phyloP scores from a whole-genome alignment of 2,329 filamentous ascomycete species.

The Colletotrichum costaricense region DNA sequence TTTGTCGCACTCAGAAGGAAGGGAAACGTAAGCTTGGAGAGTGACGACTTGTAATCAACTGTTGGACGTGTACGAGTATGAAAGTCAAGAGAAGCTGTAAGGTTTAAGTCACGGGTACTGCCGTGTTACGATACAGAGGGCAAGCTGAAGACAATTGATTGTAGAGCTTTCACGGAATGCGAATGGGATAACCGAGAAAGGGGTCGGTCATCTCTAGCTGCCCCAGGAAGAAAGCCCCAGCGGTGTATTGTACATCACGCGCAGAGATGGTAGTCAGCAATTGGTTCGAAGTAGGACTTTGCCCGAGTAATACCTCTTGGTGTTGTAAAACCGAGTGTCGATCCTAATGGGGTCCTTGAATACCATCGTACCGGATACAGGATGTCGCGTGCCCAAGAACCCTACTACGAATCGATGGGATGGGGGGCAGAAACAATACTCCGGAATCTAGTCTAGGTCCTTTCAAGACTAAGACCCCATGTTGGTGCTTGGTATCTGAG shows the following conservation, averaged over 20 bases:
- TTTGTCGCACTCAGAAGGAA: constrained; percentile 85
- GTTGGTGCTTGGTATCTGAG: background rate
- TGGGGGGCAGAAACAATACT: background rate
- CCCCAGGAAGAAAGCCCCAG: background rate
- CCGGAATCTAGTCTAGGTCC: background rate
- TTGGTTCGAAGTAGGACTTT: constrained; percentile 1
- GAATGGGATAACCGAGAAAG: background rate
- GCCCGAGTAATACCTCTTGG: background rate
- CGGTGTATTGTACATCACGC: background rate
- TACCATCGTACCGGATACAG: background rate
- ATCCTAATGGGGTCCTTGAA: background rate
- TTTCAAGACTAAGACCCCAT: background rate
- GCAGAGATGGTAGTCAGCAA: no score
- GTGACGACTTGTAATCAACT: background rate
- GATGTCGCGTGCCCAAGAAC: background rate
- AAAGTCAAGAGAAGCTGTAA: background rate
- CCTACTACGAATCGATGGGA: background rate
- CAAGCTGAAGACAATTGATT: background rate
- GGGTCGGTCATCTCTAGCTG: background rate
- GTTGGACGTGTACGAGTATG: background rate
- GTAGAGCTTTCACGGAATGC: background rate
- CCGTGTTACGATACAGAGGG: background rate
- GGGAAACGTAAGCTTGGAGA: constrained; percentile 43
- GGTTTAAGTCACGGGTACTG: background rate
- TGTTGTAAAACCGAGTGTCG: background rate